These are phyloP conservation scores for Ligustrum vulgare DNA, from an alignment of 257 asterid genomes.

Conservation along the genomic window DNA sequence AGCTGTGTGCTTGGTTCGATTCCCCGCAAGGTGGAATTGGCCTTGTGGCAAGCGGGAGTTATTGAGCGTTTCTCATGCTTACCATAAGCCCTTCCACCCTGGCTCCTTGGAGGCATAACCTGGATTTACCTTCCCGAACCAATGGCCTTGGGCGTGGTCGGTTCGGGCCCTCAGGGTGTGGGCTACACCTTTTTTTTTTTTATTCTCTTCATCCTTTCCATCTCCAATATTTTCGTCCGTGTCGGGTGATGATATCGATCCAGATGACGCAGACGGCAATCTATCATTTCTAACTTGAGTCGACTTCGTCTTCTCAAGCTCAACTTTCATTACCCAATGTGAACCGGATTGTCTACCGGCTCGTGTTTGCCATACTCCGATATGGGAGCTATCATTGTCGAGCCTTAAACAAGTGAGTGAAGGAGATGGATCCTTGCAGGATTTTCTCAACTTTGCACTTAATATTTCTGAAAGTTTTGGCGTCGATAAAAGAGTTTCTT, in stretches of 20 bases:
- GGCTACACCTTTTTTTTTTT: too few species aligned
- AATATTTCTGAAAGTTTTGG: slow-evolving; percentile 41
- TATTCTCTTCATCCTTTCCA: slow-evolving; percentile 62
- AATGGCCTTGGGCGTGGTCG: too few species aligned
- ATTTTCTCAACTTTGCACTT: slow-evolving; percentile 58
- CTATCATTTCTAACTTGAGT: not conserved
- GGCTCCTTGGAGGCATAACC: too few species aligned
- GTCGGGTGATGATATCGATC: slow-evolving; percentile 18
- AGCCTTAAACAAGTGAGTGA: slow-evolving; percentile 74
- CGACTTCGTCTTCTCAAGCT: slow-evolving; percentile 40
- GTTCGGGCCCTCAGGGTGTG: too few species aligned
- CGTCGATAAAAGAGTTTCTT: not conserved
- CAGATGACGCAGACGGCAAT: slow-evolving; percentile 23
- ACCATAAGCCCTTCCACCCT: too few species aligned
- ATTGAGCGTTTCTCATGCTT: too few species aligned
- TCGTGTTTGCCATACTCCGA: slow-evolving; percentile 75
- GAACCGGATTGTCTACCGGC: slow-evolving; percentile 54
- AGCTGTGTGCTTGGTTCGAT: too few species aligned
- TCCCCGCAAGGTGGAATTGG: too few species aligned
- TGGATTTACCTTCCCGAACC: too few species aligned
- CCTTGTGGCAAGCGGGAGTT: too few species aligned
- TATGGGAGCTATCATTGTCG: slow-evolving; percentile 53
- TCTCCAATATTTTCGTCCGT: slow-evolving; percentile 20
- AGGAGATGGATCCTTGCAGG: slow-evolving; percentile 70
- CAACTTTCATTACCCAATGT: slow-evolving; percentile 69